A percentile compares a stretch with the other conserved stretches of the same genome.
Conservation (phyloP, 2,329 filamentous ascomycete genomes). For the Colletotrichum sansevieriae region DNA sequence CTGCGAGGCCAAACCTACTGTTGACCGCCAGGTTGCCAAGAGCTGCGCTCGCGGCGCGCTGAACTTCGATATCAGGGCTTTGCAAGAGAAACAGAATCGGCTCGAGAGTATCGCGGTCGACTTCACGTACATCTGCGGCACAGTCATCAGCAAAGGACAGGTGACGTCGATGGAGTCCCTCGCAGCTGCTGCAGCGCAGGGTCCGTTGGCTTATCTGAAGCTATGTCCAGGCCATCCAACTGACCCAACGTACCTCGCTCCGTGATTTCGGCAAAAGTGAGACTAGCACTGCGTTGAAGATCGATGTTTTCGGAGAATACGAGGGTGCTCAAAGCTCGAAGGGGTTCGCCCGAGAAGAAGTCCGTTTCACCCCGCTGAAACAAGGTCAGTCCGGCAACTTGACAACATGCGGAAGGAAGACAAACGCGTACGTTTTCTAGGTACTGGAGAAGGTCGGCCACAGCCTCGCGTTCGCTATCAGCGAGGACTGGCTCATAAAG, state of each 20-base stretch:
- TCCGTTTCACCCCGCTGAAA: constrained; percentile 92
- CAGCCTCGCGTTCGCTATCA: constrained; percentile 96
- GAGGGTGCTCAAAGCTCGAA: constrained; percentile 92
- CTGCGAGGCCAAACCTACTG: constrained; percentile 69
- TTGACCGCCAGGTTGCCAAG: constrained; percentile 97
- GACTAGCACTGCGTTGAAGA: constrained; percentile 93
- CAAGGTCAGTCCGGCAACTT: constrained; percentile 48
- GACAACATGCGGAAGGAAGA: not conserved
- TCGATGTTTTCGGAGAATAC: constrained; percentile 99
- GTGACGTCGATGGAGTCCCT: constrained; percentile 6
- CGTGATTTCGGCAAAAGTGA: constrained; percentile 99
- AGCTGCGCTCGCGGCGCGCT: constrained; percentile 94
- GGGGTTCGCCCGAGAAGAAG: constrained; percentile 96
- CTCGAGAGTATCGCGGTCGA: constrained; percentile 93
- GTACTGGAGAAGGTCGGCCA: constrained; percentile 94
- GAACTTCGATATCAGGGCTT: constrained; percentile 96
- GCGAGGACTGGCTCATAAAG: constrained; percentile 90
- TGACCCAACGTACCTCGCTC: constrained; percentile 80
- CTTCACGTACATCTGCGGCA: constrained; percentile 88
- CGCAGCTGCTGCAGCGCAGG: constrained; percentile 10
- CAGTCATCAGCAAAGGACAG: constrained; percentile 8
- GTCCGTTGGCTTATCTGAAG: not conserved
- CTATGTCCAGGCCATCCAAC: constrained; percentile 7
- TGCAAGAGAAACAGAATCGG: constrained; percentile 96
- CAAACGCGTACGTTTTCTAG: constrained; percentile 85